Base-by-base conservation (phyloP, 148 eudicot species). In the Amaranthus hypochondriacus region DNA sequence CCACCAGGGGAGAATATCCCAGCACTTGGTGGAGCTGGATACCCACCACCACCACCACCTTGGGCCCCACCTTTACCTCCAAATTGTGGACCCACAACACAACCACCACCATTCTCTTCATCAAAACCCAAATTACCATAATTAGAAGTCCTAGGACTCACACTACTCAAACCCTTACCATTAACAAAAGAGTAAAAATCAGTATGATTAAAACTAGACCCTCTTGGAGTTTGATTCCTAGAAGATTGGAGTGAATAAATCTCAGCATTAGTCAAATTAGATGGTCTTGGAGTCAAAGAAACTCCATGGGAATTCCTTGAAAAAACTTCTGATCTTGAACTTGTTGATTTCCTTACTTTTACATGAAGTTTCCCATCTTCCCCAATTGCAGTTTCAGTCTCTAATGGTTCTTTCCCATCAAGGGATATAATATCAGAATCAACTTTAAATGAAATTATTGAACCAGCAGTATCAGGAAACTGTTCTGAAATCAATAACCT, bases 311-410 rank as follows among this genome's bases (percentile, higher is more conserved):
- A 92, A 60, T 83, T 63, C 4, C 97, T 75, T 0, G 92, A 87
- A 60, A 86, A 89, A 0, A 92, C 83, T 6, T 92, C 97, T 0
- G 97, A 92, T 47, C 86, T 76, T 0, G 97, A 92, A 53, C 92
- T 88, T 0, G 92, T 77, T 0, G 95, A 89, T 62, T 89, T 92
- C 62, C 97, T 79, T 2, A 92, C 97, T 5, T 88, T 87, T 0
- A 92, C 97, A 68, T 92, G 97, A 9, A 92, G 77, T 55, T 89
- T 92, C 13, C 97, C 97, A 73, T 92, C 97, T 2, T 82, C 85
- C 0, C 92, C 92, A 9, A 92, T 53, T 56, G 85, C 90, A 9
- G 97, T 90, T 48, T 92, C 85, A 11, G 97, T 89, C 42, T 89
- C 80, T 49, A 92, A 66, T 1, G 87, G 87, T 73, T 88, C 95